phyloP scores from a whole-genome alignment of 192 early-diverging fungal species.

The Oehlia diaphana region DNA sequence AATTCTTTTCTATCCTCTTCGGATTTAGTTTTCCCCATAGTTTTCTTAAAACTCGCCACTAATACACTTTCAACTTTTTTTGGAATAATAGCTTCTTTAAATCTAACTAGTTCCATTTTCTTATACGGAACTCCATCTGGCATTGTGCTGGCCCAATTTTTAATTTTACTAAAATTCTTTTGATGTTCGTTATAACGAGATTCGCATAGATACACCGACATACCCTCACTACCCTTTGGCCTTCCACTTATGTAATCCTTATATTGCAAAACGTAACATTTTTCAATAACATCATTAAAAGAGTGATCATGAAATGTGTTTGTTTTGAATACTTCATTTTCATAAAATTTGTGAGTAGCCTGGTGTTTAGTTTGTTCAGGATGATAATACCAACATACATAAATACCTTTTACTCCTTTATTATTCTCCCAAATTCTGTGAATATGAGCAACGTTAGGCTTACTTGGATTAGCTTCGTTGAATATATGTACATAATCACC shows the following conservation, averaged over 20 bases:
- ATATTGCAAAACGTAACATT: conserved; percentile 60
- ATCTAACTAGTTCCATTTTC: conserved; percentile 42
- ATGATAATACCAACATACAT: conserved; percentile 61
- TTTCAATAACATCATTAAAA: conserved; percentile 56
- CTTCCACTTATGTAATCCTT: conserved; percentile 58
- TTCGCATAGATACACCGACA: conserved; percentile 65
- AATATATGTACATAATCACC: conserved; percentile 65
- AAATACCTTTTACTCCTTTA: conserved; percentile 43
- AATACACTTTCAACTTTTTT: conserved; percentile 39
- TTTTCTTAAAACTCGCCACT: conserved; percentile 12
- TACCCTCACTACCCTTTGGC: conserved; percentile 45
- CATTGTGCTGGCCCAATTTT: conserved; percentile 58
- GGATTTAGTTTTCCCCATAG: background rate
- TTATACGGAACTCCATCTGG: conserved; percentile 45
- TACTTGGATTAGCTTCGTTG: conserved; percentile 54
- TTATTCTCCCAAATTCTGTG: conserved; percentile 49
- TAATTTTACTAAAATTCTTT: conserved; percentile 61
- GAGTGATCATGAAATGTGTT: conserved; percentile 53
- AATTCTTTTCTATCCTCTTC: background rate
- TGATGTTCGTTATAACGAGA: conserved; percentile 58
- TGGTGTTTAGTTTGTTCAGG: conserved; percentile 69
- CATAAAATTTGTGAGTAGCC: conserved; percentile 55
- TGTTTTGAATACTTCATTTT: conserved; percentile 69
- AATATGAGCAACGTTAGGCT: conserved; percentile 66
- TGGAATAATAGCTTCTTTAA: conserved; percentile 32